A percentile compares a stretch with the other conserved stretches of the same genome.
phyloP scores from a whole-genome alignment of 176 grass and related monocot genomes.

The Urochloa ruziziensis region DNA sequence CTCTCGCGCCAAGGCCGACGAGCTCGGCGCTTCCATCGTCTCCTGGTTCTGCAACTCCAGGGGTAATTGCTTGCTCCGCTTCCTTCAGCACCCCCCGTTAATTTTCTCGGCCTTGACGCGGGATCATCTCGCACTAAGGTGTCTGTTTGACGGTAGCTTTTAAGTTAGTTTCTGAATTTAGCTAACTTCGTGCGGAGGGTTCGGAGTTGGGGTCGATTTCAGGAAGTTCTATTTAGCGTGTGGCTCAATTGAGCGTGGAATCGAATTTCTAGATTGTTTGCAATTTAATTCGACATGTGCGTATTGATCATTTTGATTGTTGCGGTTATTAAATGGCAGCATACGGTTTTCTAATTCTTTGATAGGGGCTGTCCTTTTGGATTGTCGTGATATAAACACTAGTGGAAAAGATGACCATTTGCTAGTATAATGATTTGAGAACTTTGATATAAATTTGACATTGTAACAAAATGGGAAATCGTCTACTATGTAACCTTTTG shows the following conservation, averaged over 20 bases:
- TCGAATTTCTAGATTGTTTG: neutral
- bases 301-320: neutral
- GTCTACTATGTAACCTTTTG: too few species aligned
- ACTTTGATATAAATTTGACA: too few species aligned
- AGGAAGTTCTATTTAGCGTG: neutral
- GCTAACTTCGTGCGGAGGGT: neutral
- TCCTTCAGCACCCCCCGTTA: neutral
- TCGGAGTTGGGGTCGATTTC: neutral
- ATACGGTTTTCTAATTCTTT: neutral
- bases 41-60: constrained; percentile 66
- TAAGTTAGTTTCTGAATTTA: neutral
- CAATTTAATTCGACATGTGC: neutral
- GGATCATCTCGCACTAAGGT: neutral
- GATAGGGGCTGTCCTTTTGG: neutral
- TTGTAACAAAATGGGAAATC: too few species aligned
- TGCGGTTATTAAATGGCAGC: neutral
- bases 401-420: neutral
- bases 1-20: constrained; percentile 62
- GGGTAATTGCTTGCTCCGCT: constrained; percentile 23
- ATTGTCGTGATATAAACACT: neutral
- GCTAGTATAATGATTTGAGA: too few species aligned
- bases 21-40: constrained; percentile 48
- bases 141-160: neutral
- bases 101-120: neutral
- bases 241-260: neutral